phyloP scores from a whole-genome alignment of 1,284 basidiomycete genomes.

The Lignosus rhinocerotis region DNA sequence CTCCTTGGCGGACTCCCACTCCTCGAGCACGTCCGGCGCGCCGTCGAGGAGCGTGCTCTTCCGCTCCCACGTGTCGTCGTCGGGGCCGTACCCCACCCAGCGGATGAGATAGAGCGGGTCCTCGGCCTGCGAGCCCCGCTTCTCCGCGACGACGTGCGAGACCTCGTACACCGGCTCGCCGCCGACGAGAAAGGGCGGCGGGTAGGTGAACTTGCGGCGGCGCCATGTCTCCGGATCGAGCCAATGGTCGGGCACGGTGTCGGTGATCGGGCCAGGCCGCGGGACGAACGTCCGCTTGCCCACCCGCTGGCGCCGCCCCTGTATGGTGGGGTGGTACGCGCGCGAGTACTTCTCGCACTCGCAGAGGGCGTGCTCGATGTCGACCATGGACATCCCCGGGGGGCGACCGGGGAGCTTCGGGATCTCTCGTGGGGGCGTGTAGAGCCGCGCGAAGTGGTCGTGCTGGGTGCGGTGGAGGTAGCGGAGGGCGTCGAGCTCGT shows the following conservation, averaged over 20 bases:
- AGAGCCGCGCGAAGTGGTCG: slow-evolving; percentile 38
- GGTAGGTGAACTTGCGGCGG: slow-evolving; percentile 14
- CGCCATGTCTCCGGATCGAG: slow-evolving; percentile 11
- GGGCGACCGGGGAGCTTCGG: slow-evolving; percentile 30
- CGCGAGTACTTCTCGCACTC: slow-evolving; percentile 47
- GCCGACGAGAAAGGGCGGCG: slow-evolving; percentile 24
- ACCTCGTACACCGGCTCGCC: slow-evolving; percentile 33
- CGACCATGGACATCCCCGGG: slow-evolving; percentile 37
- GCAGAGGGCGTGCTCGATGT: slow-evolving; percentile 48
- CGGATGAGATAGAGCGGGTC: slow-evolving; percentile 40
- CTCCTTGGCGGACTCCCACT: slow-evolving; percentile 32
- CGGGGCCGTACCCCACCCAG: slow-evolving; percentile 48
- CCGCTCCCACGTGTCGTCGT: slow-evolving; percentile 47
- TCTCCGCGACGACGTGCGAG: slow-evolving; percentile 38
- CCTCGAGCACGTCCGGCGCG: slow-evolving; percentile 34
- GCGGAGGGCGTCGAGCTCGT: slow-evolving; percentile 38
- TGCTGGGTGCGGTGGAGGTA: slow-evolving; percentile 41
- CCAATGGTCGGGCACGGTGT: slow-evolving; percentile 37
- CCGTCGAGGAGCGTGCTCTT: slow-evolving; percentile 35
- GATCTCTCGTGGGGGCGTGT: slow-evolving; percentile 29
- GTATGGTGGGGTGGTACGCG: slow-evolving; percentile 31
- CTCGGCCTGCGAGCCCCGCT: slow-evolving; percentile 7
- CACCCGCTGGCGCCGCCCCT: slow-evolving; percentile 29
- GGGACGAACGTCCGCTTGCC: slow-evolving; percentile 26
- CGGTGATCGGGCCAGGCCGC: slow-evolving; percentile 27